Conservation (phyloP, 768 basidiomycete species). For the Naematelia encephala region DNA sequence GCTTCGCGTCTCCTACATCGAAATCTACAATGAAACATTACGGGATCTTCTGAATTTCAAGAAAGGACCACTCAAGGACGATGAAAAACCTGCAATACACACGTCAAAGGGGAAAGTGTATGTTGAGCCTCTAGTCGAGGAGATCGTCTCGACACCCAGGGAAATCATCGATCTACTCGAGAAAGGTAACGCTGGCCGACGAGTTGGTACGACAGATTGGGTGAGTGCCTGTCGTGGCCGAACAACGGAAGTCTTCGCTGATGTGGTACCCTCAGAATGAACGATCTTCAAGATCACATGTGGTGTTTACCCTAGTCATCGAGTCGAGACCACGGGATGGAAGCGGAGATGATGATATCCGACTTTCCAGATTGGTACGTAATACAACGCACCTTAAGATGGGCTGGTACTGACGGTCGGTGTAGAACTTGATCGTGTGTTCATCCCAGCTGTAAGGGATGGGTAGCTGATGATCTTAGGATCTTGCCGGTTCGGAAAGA, state of each 20-base stretch:
- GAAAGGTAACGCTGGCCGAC: constrained; percentile 51
- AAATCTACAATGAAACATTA: constrained; percentile 50
- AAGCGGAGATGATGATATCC: constrained; percentile 38
- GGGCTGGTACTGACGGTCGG: background rate
- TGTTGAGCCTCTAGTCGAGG: constrained; percentile 58
- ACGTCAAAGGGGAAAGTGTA: constrained; percentile 47
- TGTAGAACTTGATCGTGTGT: constrained; percentile 5
- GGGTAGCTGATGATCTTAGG: constrained; percentile 22
- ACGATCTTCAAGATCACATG: constrained; percentile 49
- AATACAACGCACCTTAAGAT: background rate
- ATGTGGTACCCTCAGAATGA: constrained; percentile 37
- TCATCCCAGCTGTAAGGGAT: background rate
- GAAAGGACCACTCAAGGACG: constrained; percentile 37
- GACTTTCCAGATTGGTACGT: constrained; percentile 39
- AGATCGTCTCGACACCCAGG: constrained; percentile 69
- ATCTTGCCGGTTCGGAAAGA: constrained; percentile 51
- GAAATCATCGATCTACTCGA: constrained; percentile 74
- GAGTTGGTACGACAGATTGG: constrained; percentile 48
- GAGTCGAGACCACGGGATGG: constrained; percentile 42
- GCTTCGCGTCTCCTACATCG: constrained; percentile 48
- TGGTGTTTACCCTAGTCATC: constrained; percentile 51
- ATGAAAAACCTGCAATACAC: constrained; percentile 46
- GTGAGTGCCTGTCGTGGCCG: constrained; percentile 25
- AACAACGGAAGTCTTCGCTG: background rate
- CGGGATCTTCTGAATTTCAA: constrained; percentile 45